Conservation (phyloP, 192 early-diverging fungal genomes). For the Linnemannia elongata region DNA sequence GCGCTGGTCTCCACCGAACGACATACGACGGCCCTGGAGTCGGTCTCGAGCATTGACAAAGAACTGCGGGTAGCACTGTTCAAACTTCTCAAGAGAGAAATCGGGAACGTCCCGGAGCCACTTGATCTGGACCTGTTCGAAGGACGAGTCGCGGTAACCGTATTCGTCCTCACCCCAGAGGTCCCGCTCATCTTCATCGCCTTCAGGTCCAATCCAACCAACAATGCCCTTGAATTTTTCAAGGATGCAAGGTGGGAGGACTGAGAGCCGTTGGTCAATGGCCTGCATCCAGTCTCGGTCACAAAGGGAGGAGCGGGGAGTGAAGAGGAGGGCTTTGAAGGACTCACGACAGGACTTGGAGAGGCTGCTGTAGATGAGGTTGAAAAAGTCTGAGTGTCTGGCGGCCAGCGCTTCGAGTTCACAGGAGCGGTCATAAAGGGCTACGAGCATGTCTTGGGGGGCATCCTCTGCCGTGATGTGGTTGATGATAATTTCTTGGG, state of each 20-base stretch:
- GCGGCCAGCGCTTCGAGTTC: conserved; percentile 52
- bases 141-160: conserved; percentile 35
- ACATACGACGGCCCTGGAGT: conserved; percentile 36
- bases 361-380: conserved; percentile 34
- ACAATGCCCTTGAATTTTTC: conserved; percentile 51
- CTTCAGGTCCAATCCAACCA: conserved; percentile 42
- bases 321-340: conserved; percentile 34
- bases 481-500: conserved; percentile 31
- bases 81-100: conserved; percentile 31
- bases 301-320: conserved; percentile 8
- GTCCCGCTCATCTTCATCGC: conserved; percentile 3
- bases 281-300: conserved; percentile 42
- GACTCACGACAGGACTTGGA: not conserved
- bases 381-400: conserved; percentile 42
- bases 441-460: conserved; percentile 44
- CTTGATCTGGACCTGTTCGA: conserved; percentile 52
- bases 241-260: conserved; percentile 30
- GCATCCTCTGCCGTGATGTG: conserved; percentile 19
- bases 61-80: conserved; percentile 48
- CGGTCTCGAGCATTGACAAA: conserved; percentile 42
- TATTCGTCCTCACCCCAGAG: conserved; percentile 41
- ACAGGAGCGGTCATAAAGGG: conserved; percentile 33
- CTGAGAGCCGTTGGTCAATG: not conserved
- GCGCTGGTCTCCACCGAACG: conserved; percentile 33
- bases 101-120: conserved; percentile 41